These are phyloP conservation scores for Metschnikowia koreensis DNA, from an alignment of 805 yeast genomes.

Conservation along the genomic window DNA sequence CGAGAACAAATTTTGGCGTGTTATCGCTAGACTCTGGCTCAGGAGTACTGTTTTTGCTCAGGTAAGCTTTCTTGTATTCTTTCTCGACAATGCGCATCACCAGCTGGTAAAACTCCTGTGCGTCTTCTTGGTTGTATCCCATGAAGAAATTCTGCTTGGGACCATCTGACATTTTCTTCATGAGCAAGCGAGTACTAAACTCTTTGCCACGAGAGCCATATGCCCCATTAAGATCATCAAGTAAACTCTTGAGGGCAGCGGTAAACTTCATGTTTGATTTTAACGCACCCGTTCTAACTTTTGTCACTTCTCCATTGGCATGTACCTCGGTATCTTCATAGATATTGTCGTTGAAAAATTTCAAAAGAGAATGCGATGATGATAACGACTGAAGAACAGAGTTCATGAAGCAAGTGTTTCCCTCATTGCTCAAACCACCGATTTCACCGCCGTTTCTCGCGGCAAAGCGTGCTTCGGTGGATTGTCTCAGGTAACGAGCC, in stretches of 20 bases:
- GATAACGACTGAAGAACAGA: constrained; percentile 83
- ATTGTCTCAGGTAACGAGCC: constrained; percentile 5
- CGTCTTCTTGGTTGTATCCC: constrained; percentile 94
- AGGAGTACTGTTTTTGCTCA: constrained; percentile 24
- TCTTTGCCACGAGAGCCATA: constrained; percentile 52
- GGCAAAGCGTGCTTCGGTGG: constrained; percentile 40
- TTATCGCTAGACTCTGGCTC: constrained; percentile 22
- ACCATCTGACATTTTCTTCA: constrained; percentile 71
- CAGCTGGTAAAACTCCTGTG: constrained; percentile 91
- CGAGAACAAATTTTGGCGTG: constrained; percentile 21
- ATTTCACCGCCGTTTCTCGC: constrained; percentile 64
- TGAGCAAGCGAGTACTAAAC: constrained; percentile 57
- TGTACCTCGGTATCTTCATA: constrained; percentile 30
- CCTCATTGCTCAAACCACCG: constrained; percentile 87
- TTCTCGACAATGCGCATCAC: constrained; percentile 65
- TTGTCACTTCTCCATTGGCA: constrained; percentile 13
- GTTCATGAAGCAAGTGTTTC: constrained; percentile 94
- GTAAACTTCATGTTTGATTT: constrained; percentile 46
- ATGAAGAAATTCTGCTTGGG: constrained; percentile 74
- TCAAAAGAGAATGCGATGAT: constrained; percentile 58
- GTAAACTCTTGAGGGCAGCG: constrained; percentile 47
- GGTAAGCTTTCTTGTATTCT: constrained; percentile 40
- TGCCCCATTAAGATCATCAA: constrained; percentile 58
- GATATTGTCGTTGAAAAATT: constrained; percentile 49
- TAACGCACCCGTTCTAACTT: constrained; percentile 20